Base-by-base conservation (phyloP, 2,329 filamentous ascomycete species). In the Immersiporthe knoxdaviesiana region DNA sequence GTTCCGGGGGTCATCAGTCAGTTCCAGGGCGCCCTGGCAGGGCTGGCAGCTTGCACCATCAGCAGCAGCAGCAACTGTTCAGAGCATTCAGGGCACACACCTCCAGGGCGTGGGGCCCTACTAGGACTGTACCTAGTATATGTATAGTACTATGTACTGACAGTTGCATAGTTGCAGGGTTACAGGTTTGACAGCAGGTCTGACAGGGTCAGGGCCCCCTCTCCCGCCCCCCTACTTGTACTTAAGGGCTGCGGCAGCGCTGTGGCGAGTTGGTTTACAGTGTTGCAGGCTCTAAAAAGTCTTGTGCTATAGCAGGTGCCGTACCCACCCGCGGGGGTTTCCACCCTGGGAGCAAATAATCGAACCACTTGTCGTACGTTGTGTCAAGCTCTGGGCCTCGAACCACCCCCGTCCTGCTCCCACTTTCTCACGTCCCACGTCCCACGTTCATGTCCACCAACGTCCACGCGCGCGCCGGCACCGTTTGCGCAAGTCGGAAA, bases 351-450 rank as follows among this genome's bases (percentile, higher is more conserved):
- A 27, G 24, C 14, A 41, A 41, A 63, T 41, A 63, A 63, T 63
- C 60, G 60, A 63, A 63, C 60, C 60, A 63, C 60, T 63, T 63
- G n/a, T 63, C 60, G 60, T 63, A 63, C 60, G 60, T 63, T 63
- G 39, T 27, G 27, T 50, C 60, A 63, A 32, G 24, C 56, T 59
- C 56, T 59, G 30, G n/a, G 56, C 35, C 56, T 59, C 30, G 56
- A 59, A 59, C 56, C 56, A 56, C 30, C 52, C 52, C 52, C 52
- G 24, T 56, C 52, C 52, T 56, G 59, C 39, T 61, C 37, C 59
- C 59, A 61, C 58, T 35, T n/a, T n/a, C 37, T 37, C 59, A 61
- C 59, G 59, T 47, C 59, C 59, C 58, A 39, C 32, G 58, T 37
- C 30, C 32, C 32, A 39, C 32, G 35, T 32, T 32, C n/a, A 24